Evolutionary conservation across 1,139 yeast genomes (phyloP).

Genomic region (Pichia sp.): DNA sequence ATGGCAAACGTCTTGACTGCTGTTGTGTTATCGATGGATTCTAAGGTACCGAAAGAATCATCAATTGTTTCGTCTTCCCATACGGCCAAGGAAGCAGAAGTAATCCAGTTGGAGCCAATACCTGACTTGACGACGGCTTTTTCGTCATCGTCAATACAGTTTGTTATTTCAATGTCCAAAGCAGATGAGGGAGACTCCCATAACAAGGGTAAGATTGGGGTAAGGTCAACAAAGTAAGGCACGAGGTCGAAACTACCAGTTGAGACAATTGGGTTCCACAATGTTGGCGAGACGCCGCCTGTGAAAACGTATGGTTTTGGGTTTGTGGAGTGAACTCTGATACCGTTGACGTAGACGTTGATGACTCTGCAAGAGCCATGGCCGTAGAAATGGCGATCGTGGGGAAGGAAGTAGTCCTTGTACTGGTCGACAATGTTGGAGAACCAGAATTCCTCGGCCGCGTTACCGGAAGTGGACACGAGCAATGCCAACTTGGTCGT

Average conservation of each 20-base stretch:
- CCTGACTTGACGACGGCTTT: constrained; percentile 22
- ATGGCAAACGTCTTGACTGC: constrained; percentile 28
- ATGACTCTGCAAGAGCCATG: constrained; percentile 63
- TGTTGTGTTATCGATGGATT: constrained; percentile 31
- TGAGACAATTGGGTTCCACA: constrained; percentile 78
- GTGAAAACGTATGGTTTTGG: constrained; percentile 67
- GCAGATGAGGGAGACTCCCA: constrained; percentile 39
- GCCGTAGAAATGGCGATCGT: constrained; percentile 44
- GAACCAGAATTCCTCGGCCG: constrained; percentile 84
- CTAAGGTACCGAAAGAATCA: constrained; percentile 39
- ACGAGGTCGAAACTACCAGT: constrained; percentile 69
- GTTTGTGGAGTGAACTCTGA: constrained; percentile 44
- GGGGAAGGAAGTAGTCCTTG: constrained; percentile 36
- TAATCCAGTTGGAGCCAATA: constrained; percentile 65
- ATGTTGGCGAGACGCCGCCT: constrained; percentile 73
- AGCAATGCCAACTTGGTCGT: constrained; percentile 57
- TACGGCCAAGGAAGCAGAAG: constrained; percentile 59
- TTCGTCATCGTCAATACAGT: constrained; percentile 48
- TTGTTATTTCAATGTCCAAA: constrained; percentile 50
- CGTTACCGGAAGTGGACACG: constrained; percentile 69
- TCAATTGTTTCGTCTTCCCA: constrained; percentile 50
- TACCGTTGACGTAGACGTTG: constrained; percentile 48
- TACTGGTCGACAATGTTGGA: constrained; percentile 53
- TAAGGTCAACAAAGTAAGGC: constrained; percentile 59
- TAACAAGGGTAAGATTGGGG: constrained; percentile 59